phyloP scores from a whole-genome alignment of 768 basidiomycete genomes.

The Leccinum incarnatum region DNA sequence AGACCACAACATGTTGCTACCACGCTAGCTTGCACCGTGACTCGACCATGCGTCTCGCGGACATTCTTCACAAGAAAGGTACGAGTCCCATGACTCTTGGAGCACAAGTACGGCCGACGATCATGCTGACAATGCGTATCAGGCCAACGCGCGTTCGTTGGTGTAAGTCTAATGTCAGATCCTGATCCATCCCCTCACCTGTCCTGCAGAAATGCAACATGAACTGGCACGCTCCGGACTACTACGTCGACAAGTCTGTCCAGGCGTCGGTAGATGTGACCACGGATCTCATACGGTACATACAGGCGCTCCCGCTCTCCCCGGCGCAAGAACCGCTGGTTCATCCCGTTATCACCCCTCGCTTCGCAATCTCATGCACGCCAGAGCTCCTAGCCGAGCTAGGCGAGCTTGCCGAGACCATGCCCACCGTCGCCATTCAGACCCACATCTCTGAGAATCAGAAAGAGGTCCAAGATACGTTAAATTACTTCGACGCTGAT shows the following conservation, averaged over 20 bases:
- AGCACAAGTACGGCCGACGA: not conserved
- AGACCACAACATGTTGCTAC: slow-evolving; percentile 94
- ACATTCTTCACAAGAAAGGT: slow-evolving; percentile 65
- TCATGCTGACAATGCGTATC: not conserved
- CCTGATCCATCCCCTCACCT: slow-evolving; percentile 4
- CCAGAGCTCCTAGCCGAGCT: slow-evolving; percentile 60
- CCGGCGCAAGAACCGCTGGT: slow-evolving; percentile 55
- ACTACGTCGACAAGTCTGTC: slow-evolving; percentile 66
- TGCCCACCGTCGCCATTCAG: slow-evolving; percentile 73
- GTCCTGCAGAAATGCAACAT: slow-evolving; percentile 34
- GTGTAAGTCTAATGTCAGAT: slow-evolving; percentile 47
- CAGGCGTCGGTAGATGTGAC: slow-evolving; percentile 63
- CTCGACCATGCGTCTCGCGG: slow-evolving; percentile 77
- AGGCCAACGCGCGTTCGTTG: slow-evolving; percentile 85
- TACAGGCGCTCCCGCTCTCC: slow-evolving; percentile 51
- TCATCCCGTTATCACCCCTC: slow-evolving; percentile 88
- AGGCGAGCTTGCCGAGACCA: slow-evolving; percentile 53
- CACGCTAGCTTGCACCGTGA: slow-evolving; percentile 82
- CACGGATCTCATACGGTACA: slow-evolving; percentile 60
- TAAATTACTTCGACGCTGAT: slow-evolving; percentile 60
- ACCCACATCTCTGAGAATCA: slow-evolving; percentile 91
- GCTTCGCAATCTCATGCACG: slow-evolving; percentile 94
- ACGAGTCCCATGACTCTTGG: not conserved
- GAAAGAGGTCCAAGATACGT: slow-evolving; percentile 65
- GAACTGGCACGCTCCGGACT: slow-evolving; percentile 63